Evolutionary conservation across 2,329 filamentous ascomycete species (phyloP), one percentile per base, ranked within the genome.

Genomic region (Talaromyces amestolkiae): DNA sequence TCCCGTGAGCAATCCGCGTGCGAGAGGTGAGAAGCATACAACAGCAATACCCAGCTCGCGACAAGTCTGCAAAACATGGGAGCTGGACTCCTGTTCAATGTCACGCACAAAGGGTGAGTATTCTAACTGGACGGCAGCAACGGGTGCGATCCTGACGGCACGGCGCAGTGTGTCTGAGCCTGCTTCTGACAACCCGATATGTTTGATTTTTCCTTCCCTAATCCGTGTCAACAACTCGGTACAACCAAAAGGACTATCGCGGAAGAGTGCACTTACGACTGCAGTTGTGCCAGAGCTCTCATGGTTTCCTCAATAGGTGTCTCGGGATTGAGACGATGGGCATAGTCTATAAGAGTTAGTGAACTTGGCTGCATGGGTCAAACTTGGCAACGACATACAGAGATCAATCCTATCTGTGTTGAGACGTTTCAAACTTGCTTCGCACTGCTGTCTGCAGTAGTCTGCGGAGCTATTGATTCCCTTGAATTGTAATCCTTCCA

Each of bases 401-500:
- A 49, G 22, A 9, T 27, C 22, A 27, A 49, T 27, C 22, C 53
- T 19, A 27, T 49, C 22, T 19, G 45, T 49, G 10, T 24, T 17
- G 45, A 49, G 45, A 24, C 45, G 45, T 17, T 17, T 49, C 22
- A 49, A 27, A 27, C 45, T 49, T 22, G 27, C 35, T 47, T 61
- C 58, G 17, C 41, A 61, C 24, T 45, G 24, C 17, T 79, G 13
- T 33, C 35, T 64, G 62, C 53, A 59, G 22, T 64, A 59, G 15
- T 56, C 80, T 0, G 77, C 74, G 3, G 73, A 76, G 27, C 74
- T 77, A 64, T 80, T 70, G 22, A 79, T 69, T 17, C 69, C 67
- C 49, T 53, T 35, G 9, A 62, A 65, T 24, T 66, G 67, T 0
- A 63, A 66, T 31, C 69, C 65, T 6, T 66, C 51, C 1, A 58